Evolutionary conservation across 2,329 filamentous ascomycete species (phyloP), one percentile per base, ranked within the genome.

Genomic region (Dactylonectria macrodidyma): DNA sequence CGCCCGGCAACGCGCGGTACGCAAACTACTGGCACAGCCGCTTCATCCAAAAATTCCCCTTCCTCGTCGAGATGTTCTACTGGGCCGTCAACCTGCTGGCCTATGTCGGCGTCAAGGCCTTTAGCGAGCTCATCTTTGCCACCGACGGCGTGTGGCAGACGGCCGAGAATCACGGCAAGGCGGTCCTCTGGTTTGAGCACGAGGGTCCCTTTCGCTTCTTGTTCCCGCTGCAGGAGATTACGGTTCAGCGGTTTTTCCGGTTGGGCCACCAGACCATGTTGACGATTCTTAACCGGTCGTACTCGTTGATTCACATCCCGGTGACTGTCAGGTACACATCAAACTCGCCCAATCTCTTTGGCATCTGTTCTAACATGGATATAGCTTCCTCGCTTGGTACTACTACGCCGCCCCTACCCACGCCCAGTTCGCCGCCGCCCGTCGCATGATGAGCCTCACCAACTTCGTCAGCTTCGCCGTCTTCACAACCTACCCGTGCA

Each of bases 51-150:
- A 90, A 90, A 75, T 92, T 80, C 38, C 91, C 91, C 5, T 93
- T 93, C 76, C 78, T 93, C 62, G 85, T 93, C 56, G 91, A 93
- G 78, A 92, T 93, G 89, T 92, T 92, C 78, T 93, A 93, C 81
- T 93, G 91, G 91, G 84, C 87, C 50, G 84, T 92, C 72, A 92
- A 90, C 75, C 88, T 90, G 70, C 83, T 86, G 52, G 90, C 91
- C 76, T 92, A 92, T 80, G 76, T 78, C 61, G 56, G 71, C 50
- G 73, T 76, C 59, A 74, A 77, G 62, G 65, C 62, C 3, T 59
- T 68, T 24, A 76, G 75, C 38, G 77, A 74, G 24, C 73, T 79
- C 9, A 79, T 83, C 59, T 80, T 79, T 30, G 75, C 81, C 16
- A 80, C 77, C 1, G 78, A 79, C 5, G 83, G 82, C 12, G 85